Evolutionary conservation across 306 rosid species (phyloP), one percentile per base, ranked within the genome.

Genomic region (Dalbergia oliveri): DNA sequence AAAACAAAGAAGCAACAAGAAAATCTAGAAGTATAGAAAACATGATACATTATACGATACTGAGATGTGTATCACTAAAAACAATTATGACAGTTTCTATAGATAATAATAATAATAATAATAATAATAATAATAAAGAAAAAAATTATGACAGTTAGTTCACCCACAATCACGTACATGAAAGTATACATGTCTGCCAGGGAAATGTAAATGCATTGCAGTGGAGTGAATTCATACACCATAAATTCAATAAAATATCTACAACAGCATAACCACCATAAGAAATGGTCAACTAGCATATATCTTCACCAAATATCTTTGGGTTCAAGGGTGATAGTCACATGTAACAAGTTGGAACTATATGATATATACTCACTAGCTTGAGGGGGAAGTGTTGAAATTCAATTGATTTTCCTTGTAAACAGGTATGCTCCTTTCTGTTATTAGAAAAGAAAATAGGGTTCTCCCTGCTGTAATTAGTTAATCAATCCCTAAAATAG

Each of bases 181-280:
- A 53, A 23, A 7, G 34, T 16, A 49, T 45, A 70, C 39, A 39
- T n/a, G 44, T 80, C 23, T 72, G 9, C 79, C 59, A 72, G 53
- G 45, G 41, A 37, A 26, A 26, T 26, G 31, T 26, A 26, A 26
- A 37, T 37, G 41, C 7, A 37, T 37, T 8, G 41, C 41, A 37
- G 7, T 37, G 5, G 41, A 37, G 41, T 37, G 5, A 37, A 37
- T 37, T 37, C 51, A 58, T 81, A 41, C 49, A 57, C 3, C 7
- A 8, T 9, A 57, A 74, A 68, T 37, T 68, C 51, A 75, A 81
- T 21, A 15, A 73, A 26, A 66, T 33, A 26, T 56, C 15, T 33
- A 13, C 9, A 44, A 58, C 5, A 66, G 45, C 57, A 74, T 58
- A 76, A 69, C 50, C 44, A 69, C 13, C 3, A 23, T 54, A 76